Conservation (phyloP, 345 rosid genomes). For the Eucalyptus sp. region DNA sequence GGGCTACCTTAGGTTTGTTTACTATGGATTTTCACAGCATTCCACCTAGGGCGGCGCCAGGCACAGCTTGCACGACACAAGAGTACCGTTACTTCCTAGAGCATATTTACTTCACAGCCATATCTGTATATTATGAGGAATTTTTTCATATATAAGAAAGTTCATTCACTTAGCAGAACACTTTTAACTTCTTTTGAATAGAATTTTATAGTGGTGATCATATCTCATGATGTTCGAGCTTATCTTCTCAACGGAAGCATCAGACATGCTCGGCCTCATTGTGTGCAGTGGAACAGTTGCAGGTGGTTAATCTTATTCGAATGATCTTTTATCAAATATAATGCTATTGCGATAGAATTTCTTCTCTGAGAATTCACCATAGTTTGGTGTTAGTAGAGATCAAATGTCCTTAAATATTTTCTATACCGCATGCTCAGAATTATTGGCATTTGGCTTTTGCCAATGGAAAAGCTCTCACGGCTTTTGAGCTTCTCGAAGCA, state of each 20-base stretch:
- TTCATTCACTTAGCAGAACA: background rate
- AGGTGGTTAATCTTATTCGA: background rate
- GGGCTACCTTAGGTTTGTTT: conserved; percentile 39
- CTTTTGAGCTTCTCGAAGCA: background rate
- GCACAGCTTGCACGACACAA: conserved; percentile 55
- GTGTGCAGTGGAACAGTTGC: background rate
- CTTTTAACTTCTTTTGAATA: background rate
- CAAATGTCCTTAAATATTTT: background rate
- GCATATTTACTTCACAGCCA: background rate
- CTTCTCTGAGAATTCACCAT: background rate
- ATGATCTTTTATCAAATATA: background rate
- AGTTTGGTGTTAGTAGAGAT: background rate
- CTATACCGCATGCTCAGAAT: background rate
- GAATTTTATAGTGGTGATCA: background rate
- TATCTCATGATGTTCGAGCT: background rate
- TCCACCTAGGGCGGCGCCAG: conserved; percentile 63
- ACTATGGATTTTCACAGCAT: conserved; percentile 65
- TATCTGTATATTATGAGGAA: background rate
- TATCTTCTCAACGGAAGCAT: background rate
- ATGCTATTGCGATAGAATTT: background rate
- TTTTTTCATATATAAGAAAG: background rate
- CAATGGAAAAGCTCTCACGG: background rate
- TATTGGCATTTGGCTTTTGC: background rate
- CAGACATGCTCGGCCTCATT: background rate
- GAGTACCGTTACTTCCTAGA: background rate